Base-by-base conservation (phyloP, 805 yeast species). In the Candida jianshihensis region DNA sequence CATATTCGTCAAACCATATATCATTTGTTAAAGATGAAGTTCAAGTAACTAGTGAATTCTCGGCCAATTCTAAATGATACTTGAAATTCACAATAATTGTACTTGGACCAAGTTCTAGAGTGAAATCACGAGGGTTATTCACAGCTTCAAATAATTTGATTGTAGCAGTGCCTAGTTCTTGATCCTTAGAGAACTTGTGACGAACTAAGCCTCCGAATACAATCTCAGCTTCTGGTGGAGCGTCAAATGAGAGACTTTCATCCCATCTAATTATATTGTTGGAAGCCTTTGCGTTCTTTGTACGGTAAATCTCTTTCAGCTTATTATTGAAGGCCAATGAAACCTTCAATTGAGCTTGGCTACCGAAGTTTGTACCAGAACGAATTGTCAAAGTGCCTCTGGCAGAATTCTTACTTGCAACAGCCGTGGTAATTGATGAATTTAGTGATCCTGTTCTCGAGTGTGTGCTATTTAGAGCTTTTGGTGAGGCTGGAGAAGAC, bases 161-260 rank as follows among this genome's bases (percentile, higher is more conserved):
- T 26, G 73, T 64, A 8, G 76, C 77, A 32, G 66, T 66, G 11
- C 82, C 95, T 28, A 87, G 37, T 38, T 75, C 83, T 19, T 65
- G 63, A 46, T 75, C 80, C 51, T 81, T 78, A 26, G 95, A 88
- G 47, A 89, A 70, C 3, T 76, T 71, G 54, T 84, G 92, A 51
- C 75, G 82, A 24, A 78, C 75, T 29, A 75, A 66, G 19, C 85
- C 73, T 28, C 68, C 66, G 50, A 90, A 73, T 3, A 74, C 62
- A 29, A 89, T 50, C 37, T 64, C 69, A 4, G 80, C 78, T 10
- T 73, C 80, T 5, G 78, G 59, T 5, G 80, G 66, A 5, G 90
- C 79, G 50, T 73, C 77, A 64, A 89, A 83, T 5, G 78, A 67
- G 41, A 71, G 65, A 16, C 77, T 64, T 52, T 86, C 96, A 40